Evolutionary conservation across 495 filamentous ascomycete species (phyloP).

Genomic region (Lineolata rhizophorae): DNA sequence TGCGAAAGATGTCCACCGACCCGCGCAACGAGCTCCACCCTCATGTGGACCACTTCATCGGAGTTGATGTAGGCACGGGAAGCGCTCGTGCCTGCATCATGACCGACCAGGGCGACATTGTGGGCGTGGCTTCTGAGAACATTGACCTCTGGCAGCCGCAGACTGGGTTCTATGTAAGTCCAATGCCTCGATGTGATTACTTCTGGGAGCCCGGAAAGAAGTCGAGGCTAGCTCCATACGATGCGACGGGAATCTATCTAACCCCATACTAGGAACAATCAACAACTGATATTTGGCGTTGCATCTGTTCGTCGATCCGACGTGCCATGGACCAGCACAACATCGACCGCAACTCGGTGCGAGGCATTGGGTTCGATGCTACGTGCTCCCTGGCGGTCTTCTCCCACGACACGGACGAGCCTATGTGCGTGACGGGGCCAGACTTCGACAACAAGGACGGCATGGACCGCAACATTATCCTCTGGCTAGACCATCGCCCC

Average conservation of each 20-base stretch:
- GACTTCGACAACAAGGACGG: constrained; percentile 48
- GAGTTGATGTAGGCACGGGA: constrained; percentile 89
- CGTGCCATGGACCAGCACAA: constrained; percentile 56
- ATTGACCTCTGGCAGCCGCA: constrained; percentile 92
- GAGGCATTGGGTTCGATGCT: constrained; percentile 88
- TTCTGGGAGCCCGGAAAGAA: too few species aligned
- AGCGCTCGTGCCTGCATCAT: constrained; percentile 91
- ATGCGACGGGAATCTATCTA: too few species aligned
- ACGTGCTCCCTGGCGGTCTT: constrained; percentile 92
- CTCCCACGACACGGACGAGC: constrained; percentile 67
- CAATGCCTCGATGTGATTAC: too few species aligned
- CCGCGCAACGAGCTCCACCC: too few species aligned
- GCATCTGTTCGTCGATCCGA: constrained; percentile 66
- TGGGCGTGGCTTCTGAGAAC: constrained; percentile 70
- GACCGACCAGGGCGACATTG: constrained; percentile 73
- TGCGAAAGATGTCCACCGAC: too few species aligned
- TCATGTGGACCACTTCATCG: constrained; percentile 54
- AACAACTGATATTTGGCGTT: constrained; percentile 83
- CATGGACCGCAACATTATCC: constrained; percentile 69
- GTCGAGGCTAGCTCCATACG: too few species aligned
- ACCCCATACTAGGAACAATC: constrained; percentile 62
- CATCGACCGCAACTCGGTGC: constrained; percentile 47
- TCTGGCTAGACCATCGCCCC: constrained; percentile 87
- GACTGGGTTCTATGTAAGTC: constrained; percentile 60
- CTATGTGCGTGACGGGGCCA: constrained; percentile 70